Conservation (phyloP, 1,139 yeast genomes). For the Sugiyamaella xylanicola region DNA sequence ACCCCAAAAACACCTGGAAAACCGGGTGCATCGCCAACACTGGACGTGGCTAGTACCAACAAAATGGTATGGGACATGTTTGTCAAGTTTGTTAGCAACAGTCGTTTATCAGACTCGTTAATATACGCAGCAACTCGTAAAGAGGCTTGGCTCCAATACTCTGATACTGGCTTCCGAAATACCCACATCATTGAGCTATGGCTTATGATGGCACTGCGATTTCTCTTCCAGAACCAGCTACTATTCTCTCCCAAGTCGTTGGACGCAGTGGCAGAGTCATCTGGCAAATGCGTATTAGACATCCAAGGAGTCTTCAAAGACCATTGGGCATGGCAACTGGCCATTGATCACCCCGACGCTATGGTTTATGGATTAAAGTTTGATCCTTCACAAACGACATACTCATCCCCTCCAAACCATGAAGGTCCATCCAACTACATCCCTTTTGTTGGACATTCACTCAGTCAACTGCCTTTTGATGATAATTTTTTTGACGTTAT, state of each 20-base stretch:
- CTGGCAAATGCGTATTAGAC: conserved; percentile 33
- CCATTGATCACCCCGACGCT: conserved; percentile 43
- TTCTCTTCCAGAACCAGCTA: conserved; percentile 32
- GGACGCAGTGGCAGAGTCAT: conserved; percentile 7
- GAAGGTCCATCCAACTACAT: conserved; percentile 41
- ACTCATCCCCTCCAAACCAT: conserved; percentile 24
- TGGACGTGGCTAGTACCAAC: conserved; percentile 3
- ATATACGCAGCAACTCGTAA: conserved; percentile 40
- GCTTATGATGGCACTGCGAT: conserved; percentile 41
- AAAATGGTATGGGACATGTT: conserved; percentile 32
- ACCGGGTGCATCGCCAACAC: background rate
- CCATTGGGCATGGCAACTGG: conserved; percentile 48
- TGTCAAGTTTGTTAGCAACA: conserved; percentile 34
- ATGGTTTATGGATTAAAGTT: conserved; percentile 41
- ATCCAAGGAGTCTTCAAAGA: conserved; percentile 40
- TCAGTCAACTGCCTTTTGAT: conserved; percentile 41
- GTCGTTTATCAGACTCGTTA: conserved; percentile 38
- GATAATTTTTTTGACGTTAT: conserved; percentile 42
- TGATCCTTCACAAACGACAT: conserved; percentile 27
- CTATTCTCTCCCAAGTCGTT: conserved; percentile 26
- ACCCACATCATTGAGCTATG: conserved; percentile 38
- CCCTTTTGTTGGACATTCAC: conserved; percentile 38
- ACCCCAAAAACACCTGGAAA: background rate
- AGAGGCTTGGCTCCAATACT: conserved; percentile 41
- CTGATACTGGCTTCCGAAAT: conserved; percentile 16